phyloP scores from a whole-genome alignment of 1,284 basidiomycete species.

The Tilletia setariae region DNA sequence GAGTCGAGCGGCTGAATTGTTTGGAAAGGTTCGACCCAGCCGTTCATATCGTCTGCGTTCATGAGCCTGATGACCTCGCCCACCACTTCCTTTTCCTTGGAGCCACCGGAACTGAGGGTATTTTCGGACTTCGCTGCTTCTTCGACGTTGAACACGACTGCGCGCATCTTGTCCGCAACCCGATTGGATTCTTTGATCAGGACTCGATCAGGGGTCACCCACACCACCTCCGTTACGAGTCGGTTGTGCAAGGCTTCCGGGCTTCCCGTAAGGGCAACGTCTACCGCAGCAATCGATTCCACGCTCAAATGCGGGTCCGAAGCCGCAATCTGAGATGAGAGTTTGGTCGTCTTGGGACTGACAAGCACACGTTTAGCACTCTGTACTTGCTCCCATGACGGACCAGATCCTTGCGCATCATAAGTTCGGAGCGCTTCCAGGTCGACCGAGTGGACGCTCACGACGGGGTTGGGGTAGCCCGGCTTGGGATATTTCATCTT shows the following conservation, averaged over 20 bases:
- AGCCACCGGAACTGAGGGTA: constrained; percentile 4
- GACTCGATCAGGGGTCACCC: constrained; percentile 74
- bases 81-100: constrained; percentile 34
- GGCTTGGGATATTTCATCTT: constrained; percentile 62
- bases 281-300: constrained; percentile 40
- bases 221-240: constrained; percentile 73
- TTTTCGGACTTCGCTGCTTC: not conserved
- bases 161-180: constrained; percentile 37
- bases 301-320: constrained; percentile 22
- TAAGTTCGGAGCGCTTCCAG: constrained; percentile 11
- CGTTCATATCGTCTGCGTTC: constrained; percentile 76
- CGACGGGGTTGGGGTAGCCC: constrained; percentile 83
- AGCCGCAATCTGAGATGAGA: not conserved
- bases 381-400: not conserved
- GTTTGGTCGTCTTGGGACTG: constrained; percentile 18
- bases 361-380: constrained; percentile 19
- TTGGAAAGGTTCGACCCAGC: constrained; percentile 73
- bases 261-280: constrained; percentile 54
- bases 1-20: constrained; percentile 28
- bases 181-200: constrained; percentile 78
- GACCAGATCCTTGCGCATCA: not conserved
- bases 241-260: constrained; percentile 68
- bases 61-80: constrained; percentile 58
- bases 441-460: constrained; percentile 68
- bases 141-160: constrained; percentile 33